A percentile compares a stretch with the other conserved stretches of the same genome.
These are phyloP conservation scores for Apiospora hydei DNA, from an alignment of 2,329 filamentous ascomycete genomes.

Conservation along the genomic window DNA sequence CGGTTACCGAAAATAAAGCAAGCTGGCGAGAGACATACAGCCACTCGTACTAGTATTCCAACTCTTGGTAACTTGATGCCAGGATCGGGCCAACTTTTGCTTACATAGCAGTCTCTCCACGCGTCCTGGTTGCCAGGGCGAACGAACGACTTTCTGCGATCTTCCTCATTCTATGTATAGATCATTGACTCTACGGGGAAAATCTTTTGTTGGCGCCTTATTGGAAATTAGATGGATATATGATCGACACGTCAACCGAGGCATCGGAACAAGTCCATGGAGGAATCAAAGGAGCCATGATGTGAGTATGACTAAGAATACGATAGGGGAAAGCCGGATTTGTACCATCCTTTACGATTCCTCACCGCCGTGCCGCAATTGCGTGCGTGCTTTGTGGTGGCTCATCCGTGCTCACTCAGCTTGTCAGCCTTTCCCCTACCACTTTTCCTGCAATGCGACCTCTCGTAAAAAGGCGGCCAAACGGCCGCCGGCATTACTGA, in stretches of 20 bases:
- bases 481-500: background rate
- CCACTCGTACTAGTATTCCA: background rate
- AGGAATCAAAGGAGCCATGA: background rate
- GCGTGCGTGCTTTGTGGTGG: conserved; percentile 3
- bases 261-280: background rate
- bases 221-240: background rate
- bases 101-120: background rate
- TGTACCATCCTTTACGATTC: background rate
- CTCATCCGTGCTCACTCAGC: conserved; percentile 4
- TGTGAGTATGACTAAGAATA: conserved; percentile 9
- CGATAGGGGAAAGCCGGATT: background rate
- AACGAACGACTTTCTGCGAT: background rate
- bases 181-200: background rate
- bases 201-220: background rate
- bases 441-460: background rate
- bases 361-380: background rate
- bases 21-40: background rate
- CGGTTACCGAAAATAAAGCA: background rate
- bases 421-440: background rate
- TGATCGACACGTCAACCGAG: conserved; percentile 17
- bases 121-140: background rate
- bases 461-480: background rate
- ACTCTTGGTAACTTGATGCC: background rate
- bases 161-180: background rate
- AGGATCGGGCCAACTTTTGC: background rate